These are phyloP conservation scores for Strigomonas galati DNA, from an alignment of 208 protist genomes.

Conservation along the genomic window DNA sequence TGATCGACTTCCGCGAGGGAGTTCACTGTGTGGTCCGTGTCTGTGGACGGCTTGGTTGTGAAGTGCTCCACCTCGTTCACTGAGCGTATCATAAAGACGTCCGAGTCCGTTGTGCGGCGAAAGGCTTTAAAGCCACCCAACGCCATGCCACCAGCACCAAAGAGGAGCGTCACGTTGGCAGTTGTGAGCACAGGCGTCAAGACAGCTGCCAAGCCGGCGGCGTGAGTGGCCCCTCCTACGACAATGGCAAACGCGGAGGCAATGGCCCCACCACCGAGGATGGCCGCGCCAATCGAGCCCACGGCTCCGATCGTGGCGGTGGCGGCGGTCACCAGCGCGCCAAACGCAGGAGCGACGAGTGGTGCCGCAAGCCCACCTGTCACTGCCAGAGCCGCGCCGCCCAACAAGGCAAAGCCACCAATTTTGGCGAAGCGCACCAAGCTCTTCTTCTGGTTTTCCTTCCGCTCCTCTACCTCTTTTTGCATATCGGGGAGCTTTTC, in stretches of 20 bases:
- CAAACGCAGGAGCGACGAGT: slow-evolving; percentile 58
- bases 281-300: slow-evolving; percentile 41
- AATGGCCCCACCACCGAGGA: slow-evolving; percentile 49
- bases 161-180: slow-evolving; percentile 66
- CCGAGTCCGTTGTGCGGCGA: slow-evolving; percentile 59
- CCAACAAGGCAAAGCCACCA: slow-evolving; percentile 66
- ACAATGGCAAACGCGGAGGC: slow-evolving; percentile 46
- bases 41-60: neutral
- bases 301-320: slow-evolving; percentile 50
- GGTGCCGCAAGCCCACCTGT: slow-evolving; percentile 77
- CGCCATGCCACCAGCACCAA: slow-evolving; percentile 62
- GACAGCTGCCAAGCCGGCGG: slow-evolving; percentile 51
- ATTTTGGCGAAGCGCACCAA: slow-evolving; percentile 52
- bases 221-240: slow-evolving; percentile 66
- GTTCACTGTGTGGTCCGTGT: slow-evolving; percentile 7
- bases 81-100: slow-evolving; percentile 61
- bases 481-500: slow-evolving; percentile 1
- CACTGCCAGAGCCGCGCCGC: slow-evolving; percentile 53
- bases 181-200: slow-evolving; percentile 66
- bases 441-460: slow-evolving; percentile 35
- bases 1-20: slow-evolving; percentile 11
- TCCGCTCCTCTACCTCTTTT: slow-evolving; percentile 27
- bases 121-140: slow-evolving; percentile 73
- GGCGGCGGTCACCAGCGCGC: slow-evolving; percentile 39
- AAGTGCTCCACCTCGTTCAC: slow-evolving; percentile 68